Conservation (phyloP, 257 asterid species). For the Agastache rugosa region DNA sequence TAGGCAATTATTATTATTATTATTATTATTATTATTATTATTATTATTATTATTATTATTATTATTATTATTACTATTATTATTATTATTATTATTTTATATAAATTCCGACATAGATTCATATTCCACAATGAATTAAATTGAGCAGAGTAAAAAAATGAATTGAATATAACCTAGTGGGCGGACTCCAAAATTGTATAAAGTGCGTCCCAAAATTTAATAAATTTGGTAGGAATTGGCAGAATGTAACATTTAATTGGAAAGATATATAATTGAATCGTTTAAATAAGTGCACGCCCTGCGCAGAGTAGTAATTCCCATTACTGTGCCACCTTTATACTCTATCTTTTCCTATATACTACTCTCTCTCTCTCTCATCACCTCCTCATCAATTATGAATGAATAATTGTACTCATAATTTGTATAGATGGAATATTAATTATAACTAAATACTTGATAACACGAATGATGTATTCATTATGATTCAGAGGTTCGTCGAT, state of each 20-base stretch:
- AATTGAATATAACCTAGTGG: neutral
- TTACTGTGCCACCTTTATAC: neutral
- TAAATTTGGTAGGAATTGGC: conserved; percentile 30
- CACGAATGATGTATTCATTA: neutral
- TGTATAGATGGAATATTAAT: neutral
- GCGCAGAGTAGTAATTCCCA: conserved; percentile 12
- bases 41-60: neutral
- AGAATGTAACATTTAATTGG: conserved; percentile 33
- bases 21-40: too few relatives aligned
- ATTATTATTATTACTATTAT: too few relatives aligned
- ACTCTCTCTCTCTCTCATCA: neutral
- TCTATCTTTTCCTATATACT: neutral
- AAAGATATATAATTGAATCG: conserved; percentile 25
- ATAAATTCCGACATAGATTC: neutral
- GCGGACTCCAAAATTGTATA: neutral
- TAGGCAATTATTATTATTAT: neutral
- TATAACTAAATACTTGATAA: neutral
- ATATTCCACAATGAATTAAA: neutral
- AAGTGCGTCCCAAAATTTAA: neutral
- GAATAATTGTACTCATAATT: conserved; percentile 31
- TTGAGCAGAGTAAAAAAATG: neutral
- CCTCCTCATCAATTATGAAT: conserved; percentile 35
- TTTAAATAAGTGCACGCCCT: conserved; percentile 36
- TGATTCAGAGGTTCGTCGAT: neutral
- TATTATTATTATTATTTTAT: neutral